Evolutionary conservation across 2,329 filamentous ascomycete genomes (phyloP), one percentile per base, ranked within the genome.

Genomic region (Aspergillus sp.): DNA sequence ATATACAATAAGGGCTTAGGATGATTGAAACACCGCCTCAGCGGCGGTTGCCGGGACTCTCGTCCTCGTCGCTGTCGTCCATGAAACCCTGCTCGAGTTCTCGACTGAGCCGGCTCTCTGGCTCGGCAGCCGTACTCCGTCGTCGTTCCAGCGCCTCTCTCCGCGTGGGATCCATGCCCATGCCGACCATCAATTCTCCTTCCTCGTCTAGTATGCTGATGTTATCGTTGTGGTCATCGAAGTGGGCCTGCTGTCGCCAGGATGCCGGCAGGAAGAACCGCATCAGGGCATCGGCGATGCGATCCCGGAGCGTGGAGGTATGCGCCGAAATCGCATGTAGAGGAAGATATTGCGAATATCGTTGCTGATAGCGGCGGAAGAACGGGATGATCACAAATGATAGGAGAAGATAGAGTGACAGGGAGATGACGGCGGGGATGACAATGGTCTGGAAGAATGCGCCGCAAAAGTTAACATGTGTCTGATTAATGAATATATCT

Each of bases 71-170:
- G 70, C 88, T 90, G 66, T 90, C 87, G 72, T 91, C 89, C 75
- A 85, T 85, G 71, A 91, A 91, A 0, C 88, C 89, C 68, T 89
- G 84, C 73, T 94, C 90, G 54, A 94, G 75, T 79, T 96, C 92
- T 76, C 91, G 82, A 73, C 91, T 94, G 62, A 96, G 69, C 63
- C 92, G 82, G 66, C 85, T 71, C 67, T 74, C 74, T 52, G 63
- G 75, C 32, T 73, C 74, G n/a, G 66, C 66, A 36, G 66, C 78
- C 70, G 52, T 76, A 77, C 56, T 81, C 75, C 58, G 81, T 80
- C 64, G 69, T 68, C 73, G 71, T 64, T 76, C 71, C 60, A 81
- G 62, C 2, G 76, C 79, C 60, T 80, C 78, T 53, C 80, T 71
- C 45, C 78, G 72, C 24, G 74, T 66, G 10, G 75, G 68, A 63